A percentile compares a stretch with the other conserved stretches of the same genome.
These are phyloP conservation scores for Chenopodium album DNA, from an alignment of 148 eudicot species.

Conservation along the genomic window DNA sequence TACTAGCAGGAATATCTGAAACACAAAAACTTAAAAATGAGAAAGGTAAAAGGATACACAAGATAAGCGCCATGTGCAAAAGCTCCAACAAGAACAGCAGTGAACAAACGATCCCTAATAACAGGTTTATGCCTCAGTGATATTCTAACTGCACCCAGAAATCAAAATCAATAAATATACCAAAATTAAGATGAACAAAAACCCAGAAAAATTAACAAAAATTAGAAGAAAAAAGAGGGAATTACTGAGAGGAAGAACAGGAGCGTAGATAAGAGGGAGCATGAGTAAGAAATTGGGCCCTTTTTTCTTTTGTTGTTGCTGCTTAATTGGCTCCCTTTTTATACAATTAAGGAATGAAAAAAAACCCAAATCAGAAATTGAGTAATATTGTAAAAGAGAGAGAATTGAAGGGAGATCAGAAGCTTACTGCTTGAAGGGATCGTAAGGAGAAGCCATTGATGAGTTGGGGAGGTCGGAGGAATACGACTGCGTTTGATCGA, in stretches of 20 bases:
- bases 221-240: not conserved
- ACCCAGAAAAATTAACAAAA: not conserved
- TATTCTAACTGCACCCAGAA: constrained; percentile 58
- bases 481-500: not conserved
- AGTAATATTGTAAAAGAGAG: not conserved
- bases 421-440: constrained; percentile 44
- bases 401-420: not conserved
- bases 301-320: constrained; percentile 38
- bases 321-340: constrained; percentile 34
- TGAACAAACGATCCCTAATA: constrained; percentile 81
- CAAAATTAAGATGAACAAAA: not conserved
- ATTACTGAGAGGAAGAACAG: constrained; percentile 94
- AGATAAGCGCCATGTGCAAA: constrained; percentile 80
- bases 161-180: not conserved
- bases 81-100: constrained; percentile 79
- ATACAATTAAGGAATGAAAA: not conserved
- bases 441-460: constrained; percentile 47
- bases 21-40: not conserved
- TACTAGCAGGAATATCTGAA: not conserved
- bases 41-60: constrained; percentile 75
- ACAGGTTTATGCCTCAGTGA: constrained; percentile 74
- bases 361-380: constrained; percentile 1
- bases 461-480: not conserved
- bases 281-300: constrained; percentile 54
- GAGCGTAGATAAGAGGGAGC: constrained; percentile 86